Evolutionary conservation across 2,329 filamentous ascomycete genomes (phyloP).

Genomic region (Colletotrichum chrysophilum): DNA sequence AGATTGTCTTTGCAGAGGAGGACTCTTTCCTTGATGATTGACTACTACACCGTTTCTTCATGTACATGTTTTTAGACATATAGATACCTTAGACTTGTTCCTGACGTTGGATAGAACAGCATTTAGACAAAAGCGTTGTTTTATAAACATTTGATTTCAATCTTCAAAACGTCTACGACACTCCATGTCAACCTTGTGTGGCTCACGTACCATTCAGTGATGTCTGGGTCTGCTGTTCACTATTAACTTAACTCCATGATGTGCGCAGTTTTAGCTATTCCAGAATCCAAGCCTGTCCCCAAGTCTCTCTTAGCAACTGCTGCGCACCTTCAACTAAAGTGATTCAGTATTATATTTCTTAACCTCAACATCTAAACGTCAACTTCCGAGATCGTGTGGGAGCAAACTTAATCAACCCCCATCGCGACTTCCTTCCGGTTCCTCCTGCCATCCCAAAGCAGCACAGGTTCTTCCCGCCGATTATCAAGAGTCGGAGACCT

Average conservation of each 20-base stretch:
- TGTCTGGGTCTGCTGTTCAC: neutral
- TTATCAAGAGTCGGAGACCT: neutral
- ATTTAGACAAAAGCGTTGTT: neutral
- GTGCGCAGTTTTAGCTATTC: neutral
- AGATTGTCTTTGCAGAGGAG: neutral
- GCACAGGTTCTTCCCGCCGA: neutral
- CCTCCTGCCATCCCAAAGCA: neutral
- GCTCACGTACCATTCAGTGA: neutral
- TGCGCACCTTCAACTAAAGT: fast-evolving
- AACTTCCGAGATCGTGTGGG: neutral
- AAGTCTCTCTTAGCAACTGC: neutral
- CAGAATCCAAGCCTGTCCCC: neutral
- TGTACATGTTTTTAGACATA: neutral
- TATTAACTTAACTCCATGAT: fast-evolving
- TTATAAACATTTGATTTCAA: neutral
- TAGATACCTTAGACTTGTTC: neutral
- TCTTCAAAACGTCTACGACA: neutral
- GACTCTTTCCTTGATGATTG: neutral
- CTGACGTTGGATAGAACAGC: neutral
- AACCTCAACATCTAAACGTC: fast-evolving
- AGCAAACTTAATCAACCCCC: neutral
- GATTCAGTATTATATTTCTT: fast-evolving
- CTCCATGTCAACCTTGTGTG: too few relatives aligned
- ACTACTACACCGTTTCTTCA: neutral
- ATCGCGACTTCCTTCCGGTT: neutral